Conservation (phyloP, 1,284 basidiomycete genomes). For the Ganoderma leucocontextum region DNA sequence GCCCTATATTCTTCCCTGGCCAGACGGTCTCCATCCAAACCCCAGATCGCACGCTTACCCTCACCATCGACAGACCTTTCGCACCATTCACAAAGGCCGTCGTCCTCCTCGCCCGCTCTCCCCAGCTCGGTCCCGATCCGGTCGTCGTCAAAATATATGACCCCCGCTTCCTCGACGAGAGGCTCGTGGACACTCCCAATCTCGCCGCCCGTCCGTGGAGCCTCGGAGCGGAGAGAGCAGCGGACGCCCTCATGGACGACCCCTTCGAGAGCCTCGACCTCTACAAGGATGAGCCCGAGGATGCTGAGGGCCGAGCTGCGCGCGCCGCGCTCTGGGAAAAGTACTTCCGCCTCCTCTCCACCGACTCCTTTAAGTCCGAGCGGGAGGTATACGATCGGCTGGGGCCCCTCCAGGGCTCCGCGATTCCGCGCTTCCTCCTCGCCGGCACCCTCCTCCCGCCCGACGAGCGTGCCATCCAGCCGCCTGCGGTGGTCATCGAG, state of each 20-base stretch:
- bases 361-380: slow-evolving; percentile 7
- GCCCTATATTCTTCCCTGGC: not conserved
- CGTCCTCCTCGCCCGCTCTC: slow-evolving; percentile 8
- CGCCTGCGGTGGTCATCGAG: slow-evolving; percentile 17
- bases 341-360: not conserved
- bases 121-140: slow-evolving; percentile 6
- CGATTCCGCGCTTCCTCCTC: slow-evolving; percentile 14
- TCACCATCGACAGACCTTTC: slow-evolving; percentile 7
- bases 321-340: slow-evolving; percentile 13
- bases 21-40: not conserved
- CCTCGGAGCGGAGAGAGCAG: slow-evolving; percentile 9
- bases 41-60: not conserved
- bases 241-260: not conserved
- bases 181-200: not conserved
- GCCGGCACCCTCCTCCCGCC: slow-evolving; percentile 11
- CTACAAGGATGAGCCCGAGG: slow-evolving; percentile 6
- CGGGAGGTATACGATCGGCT: slow-evolving; percentile 14
- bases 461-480: slow-evolving; percentile 15
- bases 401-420: slow-evolving; percentile 14
- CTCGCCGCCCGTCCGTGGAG: not conserved
- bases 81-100: slow-evolving; percentile 2
- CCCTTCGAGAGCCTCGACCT: not conserved
- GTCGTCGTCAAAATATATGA: slow-evolving; percentile 25
- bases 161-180: slow-evolving; percentile 17
- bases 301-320: not conserved